These are phyloP conservation scores for Candida adriatica DNA, from an alignment of 805 yeast genomes.

Conservation along the genomic window DNA sequence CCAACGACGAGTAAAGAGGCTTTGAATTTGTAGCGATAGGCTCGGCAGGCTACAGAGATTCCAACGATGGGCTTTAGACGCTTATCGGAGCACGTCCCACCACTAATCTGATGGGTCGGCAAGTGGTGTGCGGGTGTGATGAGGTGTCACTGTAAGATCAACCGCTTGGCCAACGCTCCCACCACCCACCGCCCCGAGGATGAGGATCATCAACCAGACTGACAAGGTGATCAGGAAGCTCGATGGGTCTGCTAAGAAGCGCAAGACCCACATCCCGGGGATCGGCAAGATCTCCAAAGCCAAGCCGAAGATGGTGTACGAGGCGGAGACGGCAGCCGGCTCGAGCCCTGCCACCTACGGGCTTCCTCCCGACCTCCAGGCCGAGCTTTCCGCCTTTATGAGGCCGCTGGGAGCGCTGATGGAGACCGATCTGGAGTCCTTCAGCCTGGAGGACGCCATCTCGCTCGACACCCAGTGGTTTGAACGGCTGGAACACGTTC, in stretches of 20 bases:
- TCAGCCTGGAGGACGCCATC: conserved; percentile 4
- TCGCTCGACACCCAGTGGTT: conserved; percentile 6
- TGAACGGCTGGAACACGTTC: conserved; percentile 3
- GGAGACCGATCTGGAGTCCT: conserved; percentile 3
- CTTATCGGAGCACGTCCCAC: no score
- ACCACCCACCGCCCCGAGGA: background rate
- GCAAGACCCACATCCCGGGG: conserved; percentile 3
- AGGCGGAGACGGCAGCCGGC: no score
- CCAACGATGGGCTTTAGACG: no score
- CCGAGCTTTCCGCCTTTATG: conserved; percentile 5
- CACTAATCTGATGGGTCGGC: no score
- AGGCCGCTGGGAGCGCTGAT: conserved; percentile 4
- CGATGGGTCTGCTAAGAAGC: conserved; percentile 1
- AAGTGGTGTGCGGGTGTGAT: no score
- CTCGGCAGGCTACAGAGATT: no score
- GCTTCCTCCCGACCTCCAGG: conserved; percentile 1
- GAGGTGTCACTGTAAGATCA: no score
- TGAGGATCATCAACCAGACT: conserved; percentile 7
- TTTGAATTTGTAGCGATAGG: no score
- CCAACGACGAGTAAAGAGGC: no score
- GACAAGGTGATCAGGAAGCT: conserved; percentile 3
- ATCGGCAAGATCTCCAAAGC: conserved; percentile 3
- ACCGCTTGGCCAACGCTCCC: background rate
- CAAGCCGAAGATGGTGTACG: background rate
- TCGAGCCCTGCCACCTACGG: no score